These are phyloP conservation scores for Arthroderma uncinatum DNA, from an alignment of 2,329 filamentous ascomycete species.

Conservation along the genomic window DNA sequence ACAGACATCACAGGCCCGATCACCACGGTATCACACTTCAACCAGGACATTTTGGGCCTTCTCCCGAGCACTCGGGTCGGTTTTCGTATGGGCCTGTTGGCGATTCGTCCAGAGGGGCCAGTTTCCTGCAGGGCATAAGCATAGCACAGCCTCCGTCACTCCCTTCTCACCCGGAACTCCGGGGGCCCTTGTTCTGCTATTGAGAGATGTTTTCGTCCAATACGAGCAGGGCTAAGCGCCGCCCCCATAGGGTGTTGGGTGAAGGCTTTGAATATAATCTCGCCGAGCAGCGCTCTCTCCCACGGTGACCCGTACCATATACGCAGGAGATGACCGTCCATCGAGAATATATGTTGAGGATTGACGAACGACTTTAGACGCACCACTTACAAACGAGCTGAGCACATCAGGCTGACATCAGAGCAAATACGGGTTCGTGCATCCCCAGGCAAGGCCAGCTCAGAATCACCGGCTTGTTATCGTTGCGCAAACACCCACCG, in stretches of 20 bases:
- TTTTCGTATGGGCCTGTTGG: not conserved
- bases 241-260: not conserved
- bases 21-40: not conserved
- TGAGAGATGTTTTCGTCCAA: constrained; percentile 4
- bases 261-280: constrained; percentile 1
- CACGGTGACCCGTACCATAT: not conserved
- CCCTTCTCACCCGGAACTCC: not conserved
- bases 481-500: not conserved
- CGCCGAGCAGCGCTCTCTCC: not conserved
- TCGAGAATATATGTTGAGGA: not conserved
- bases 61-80: not conserved
- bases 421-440: not conserved
- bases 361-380: not conserved
- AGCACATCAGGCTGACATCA: not conserved
- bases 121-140: not conserved
- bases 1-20: constrained; percentile 1
- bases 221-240: constrained; percentile 2
- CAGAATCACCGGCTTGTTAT: not conserved
- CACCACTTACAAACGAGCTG: not conserved
- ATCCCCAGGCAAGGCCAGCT: not conserved
- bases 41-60: not conserved
- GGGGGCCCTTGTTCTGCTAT: constrained; percentile 1
- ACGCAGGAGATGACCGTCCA: not conserved
- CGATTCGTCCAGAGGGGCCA: not conserved
- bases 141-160: not conserved